Conservation (phyloP, 2,329 filamentous ascomycete species). For the Hypoxylon sp. region DNA sequence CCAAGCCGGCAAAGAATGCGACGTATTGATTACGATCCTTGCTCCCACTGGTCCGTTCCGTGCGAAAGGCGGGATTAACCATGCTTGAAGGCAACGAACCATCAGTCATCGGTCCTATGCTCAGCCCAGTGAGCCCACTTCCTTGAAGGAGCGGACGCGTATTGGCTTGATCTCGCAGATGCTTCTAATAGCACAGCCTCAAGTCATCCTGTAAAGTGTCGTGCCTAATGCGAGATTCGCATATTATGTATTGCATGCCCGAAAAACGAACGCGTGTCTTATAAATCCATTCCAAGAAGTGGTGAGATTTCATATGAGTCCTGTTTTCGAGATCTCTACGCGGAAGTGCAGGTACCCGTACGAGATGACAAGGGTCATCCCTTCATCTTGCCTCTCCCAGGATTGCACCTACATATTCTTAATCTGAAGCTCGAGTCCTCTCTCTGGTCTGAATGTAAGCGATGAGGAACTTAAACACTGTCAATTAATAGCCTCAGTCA, state of each 20-base stretch:
- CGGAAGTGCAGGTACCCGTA: conserved; percentile 30
- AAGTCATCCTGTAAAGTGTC: conserved; percentile 11
- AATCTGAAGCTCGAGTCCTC: conserved; percentile 13
- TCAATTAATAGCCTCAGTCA: conserved; percentile 12
- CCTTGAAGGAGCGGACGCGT: conserved; percentile 24
- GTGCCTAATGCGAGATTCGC: conserved; percentile 32
- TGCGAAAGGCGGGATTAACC: conserved; percentile 36
- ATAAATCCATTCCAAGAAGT: conserved; percentile 22
- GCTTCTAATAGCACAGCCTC: conserved; percentile 25
- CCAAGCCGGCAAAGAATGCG: conserved; percentile 34
- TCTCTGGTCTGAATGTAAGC: not conserved
- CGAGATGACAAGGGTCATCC: conserved; percentile 27
- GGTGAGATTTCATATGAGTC: conserved; percentile 39
- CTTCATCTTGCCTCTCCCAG: conserved; percentile 11
- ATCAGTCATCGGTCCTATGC: conserved; percentile 12
- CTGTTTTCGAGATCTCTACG: conserved; percentile 35
- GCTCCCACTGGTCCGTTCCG: conserved; percentile 30
- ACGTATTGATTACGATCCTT: conserved; percentile 42
- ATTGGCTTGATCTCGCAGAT: conserved; percentile 7
- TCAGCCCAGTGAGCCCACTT: conserved; percentile 32
- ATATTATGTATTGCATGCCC: conserved; percentile 19
- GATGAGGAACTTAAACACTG: conserved; percentile 2
- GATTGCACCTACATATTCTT: conserved; percentile 21
- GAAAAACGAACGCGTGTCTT: conserved; percentile 22
- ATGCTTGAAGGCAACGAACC: conserved; percentile 27